Base-by-base conservation (phyloP, 2,329 filamentous ascomycete genomes). In the Sphaerulina vaccinii region DNA sequence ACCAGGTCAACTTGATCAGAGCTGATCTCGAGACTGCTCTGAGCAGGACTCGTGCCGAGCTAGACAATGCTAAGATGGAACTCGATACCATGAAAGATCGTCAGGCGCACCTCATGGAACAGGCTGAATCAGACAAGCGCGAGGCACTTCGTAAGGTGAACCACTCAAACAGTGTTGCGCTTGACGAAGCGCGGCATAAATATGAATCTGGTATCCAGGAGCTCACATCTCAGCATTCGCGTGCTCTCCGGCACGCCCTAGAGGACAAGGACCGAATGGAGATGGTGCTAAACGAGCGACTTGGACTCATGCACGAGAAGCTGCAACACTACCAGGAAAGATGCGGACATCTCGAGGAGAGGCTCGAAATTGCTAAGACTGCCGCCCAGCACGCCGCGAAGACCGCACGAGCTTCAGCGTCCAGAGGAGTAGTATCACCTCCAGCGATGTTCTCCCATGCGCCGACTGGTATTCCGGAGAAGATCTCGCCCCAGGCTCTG, bases 401-500 rank as follows among this genome's bases (percentile, higher is more conserved):
- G 69, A 90, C 88, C 27, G 69, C 67, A 5, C 64, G 70, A 39
- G 55, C 58, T 22, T 59, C 56, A 11, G n/a, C n/a, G n/a, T n/a
- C n/a, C n/a, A n/a, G n/a, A n/a, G 54, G 58, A 23, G 45, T 51
- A 7, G 47, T 58, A 6, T 29, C 57, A 11, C 50, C 59, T 3
- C 68, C 71, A 36, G 65, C 70, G 22, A 73, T 69, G 60, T 69
- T 71, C n/a, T 29, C 43, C 3, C 49, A 51, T 5, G 41, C 39
- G 8, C 49, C 55, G n/a, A 21, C 48, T 10, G 71, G 74, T 35
- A 66, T 84, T 3, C 87, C 89, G 0, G 90, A 93, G 69, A 95
- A 87, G 77, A 89, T 96, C 52, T 96, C 92, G 2, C 89, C 91
- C 1, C 92, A 97, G 71, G 93, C 93, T 5, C 81, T 99, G 24